Evolutionary conservation across 2,329 filamentous ascomycete species (phyloP), one percentile per base, ranked within the genome.

Genomic region (Dothidotthia symphoricarpi): DNA sequence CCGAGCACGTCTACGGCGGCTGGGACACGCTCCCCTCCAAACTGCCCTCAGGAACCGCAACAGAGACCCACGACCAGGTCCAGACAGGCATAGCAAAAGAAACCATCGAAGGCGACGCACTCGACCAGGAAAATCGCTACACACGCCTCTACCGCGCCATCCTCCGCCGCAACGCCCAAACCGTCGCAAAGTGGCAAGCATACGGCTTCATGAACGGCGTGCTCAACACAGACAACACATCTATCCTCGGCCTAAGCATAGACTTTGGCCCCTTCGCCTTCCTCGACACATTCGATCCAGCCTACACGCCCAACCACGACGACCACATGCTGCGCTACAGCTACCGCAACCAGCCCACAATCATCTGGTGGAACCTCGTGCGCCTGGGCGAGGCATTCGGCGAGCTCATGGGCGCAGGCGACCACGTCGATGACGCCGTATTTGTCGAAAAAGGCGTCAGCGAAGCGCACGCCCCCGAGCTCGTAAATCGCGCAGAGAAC

Each of bases 161-260:
- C 39, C 82, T 83, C 3, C 81, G 88, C 28, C 80, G 87, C 22
- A 98, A 96, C 61, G 93, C 93, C 1, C 75, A 77, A 41, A 94
- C 86, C 0, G 90, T 97, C 2, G 93, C 93, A 9, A 80, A 85
- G 51, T 97, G 93, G 91, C 94, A 98, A 71, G 89, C 88, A 0
- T 97, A 97, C 59, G 93, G 88, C n/a, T 98, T 98, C 71, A 97
- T 95, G 77, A 98, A 98, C 58, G 93, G 93, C 30, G 93, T 98
- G 3, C 74, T 98, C 41, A 98, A 98, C 68, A 97, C 93, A 0
- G 93, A 98, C 63, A 98, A 98, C 65, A 98, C 93, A 0, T 95
- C 89, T 0, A 78, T 98, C 34, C 83, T 83, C 38, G 93, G 93
- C 0, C 71, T 98, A 0, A 91, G 85, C 5, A 85, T 98, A 47